A percentile compares a stretch with the other conserved stretches of the same genome.
Conservation (phyloP, 192 early-diverging fungal species). For the Coemansia brasiliensis region DNA sequence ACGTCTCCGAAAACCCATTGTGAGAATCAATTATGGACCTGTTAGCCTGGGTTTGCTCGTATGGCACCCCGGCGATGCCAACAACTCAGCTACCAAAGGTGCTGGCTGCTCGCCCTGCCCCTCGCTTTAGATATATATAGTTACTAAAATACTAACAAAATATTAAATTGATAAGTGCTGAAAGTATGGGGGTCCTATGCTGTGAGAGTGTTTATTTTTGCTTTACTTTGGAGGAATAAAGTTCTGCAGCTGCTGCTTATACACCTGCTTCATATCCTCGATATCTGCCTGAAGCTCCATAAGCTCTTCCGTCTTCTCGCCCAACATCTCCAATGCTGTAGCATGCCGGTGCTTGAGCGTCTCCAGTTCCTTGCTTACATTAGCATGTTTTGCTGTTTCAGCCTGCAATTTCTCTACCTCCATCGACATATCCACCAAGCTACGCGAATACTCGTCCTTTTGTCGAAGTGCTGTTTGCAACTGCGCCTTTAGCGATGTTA, state of each 20-base stretch:
- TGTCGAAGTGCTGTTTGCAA: slow-evolving; percentile 40
- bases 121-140: too few relatives aligned
- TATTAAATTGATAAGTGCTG: too few relatives aligned
- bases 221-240: background rate
- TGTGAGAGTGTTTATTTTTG: background rate
- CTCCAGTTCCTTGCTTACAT: slow-evolving; percentile 55
- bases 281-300: slow-evolving; percentile 78
- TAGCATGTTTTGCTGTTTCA: slow-evolving; percentile 17
- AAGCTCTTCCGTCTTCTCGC: slow-evolving; percentile 86
- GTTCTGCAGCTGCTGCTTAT: slow-evolving; percentile 60
- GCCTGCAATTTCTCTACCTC: slow-evolving; percentile 62
- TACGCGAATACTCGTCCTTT: slow-evolving; percentile 43
- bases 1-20: too few relatives aligned
- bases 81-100: too few relatives aligned
- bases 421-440: slow-evolving; percentile 63
- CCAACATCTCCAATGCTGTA: slow-evolving; percentile 81
- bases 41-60: too few relatives aligned
- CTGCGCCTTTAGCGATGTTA: slow-evolving; percentile 51
- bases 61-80: too few relatives aligned
- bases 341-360: slow-evolving; percentile 61
- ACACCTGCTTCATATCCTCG: slow-evolving; percentile 77
- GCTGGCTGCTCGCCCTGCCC: too few relatives aligned
- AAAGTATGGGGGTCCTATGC: too few relatives aligned
- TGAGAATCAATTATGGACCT: too few relatives aligned
- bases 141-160: too few relatives aligned